Evolutionary conservation across 2,329 filamentous ascomycete genomes (phyloP).

Genomic region (Pseudopyricularia cyperi): DNA sequence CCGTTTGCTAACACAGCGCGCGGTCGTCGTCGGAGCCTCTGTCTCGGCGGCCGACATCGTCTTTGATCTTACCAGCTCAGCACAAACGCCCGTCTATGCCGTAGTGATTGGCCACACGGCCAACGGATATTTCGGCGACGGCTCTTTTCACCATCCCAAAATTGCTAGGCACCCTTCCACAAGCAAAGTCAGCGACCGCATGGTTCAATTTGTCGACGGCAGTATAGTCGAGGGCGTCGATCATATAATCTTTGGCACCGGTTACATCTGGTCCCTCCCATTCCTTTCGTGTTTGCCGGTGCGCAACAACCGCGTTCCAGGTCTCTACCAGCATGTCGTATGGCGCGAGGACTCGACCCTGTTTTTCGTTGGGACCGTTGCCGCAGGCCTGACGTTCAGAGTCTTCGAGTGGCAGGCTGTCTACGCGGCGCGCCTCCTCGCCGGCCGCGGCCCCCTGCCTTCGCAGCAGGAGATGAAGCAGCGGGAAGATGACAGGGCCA

Average conservation of each 20-base stretch:
- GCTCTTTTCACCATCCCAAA: conserved; percentile 12
- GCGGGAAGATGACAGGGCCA: conserved; percentile 33
- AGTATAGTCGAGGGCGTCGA: conserved; percentile 39
- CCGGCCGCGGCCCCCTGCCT: conserved; percentile 39
- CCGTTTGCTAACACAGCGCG: conserved; percentile 20
- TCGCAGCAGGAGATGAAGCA: conserved; percentile 28
- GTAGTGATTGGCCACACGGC: conserved; percentile 12
- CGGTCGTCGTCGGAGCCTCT: conserved; percentile 43
- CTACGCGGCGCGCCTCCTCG: conserved; percentile 42
- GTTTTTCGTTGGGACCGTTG: conserved; percentile 44
- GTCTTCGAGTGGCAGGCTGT: conserved; percentile 59
- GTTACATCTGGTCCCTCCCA: conserved; percentile 50
- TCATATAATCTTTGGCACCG: conserved; percentile 52
- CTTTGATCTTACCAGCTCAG: conserved; percentile 10
- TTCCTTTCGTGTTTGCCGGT: conserved; percentile 40
- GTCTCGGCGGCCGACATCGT: conserved; percentile 43
- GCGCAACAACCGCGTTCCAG: conserved; percentile 40
- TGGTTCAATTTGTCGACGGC: conserved; percentile 44
- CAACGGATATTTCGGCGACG: conserved; percentile 16
- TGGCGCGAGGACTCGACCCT: conserved; percentile 39
- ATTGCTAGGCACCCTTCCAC: conserved; percentile 9
- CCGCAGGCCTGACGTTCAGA: conserved; percentile 50
- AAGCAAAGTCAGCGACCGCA: conserved; percentile 3
- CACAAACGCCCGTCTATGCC: conserved; percentile 11
- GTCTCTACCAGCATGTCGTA: conserved; percentile 45